Conservation (phyloP, 2,329 filamentous ascomycete species). For the Pestalotiopsis sp. region DNA sequence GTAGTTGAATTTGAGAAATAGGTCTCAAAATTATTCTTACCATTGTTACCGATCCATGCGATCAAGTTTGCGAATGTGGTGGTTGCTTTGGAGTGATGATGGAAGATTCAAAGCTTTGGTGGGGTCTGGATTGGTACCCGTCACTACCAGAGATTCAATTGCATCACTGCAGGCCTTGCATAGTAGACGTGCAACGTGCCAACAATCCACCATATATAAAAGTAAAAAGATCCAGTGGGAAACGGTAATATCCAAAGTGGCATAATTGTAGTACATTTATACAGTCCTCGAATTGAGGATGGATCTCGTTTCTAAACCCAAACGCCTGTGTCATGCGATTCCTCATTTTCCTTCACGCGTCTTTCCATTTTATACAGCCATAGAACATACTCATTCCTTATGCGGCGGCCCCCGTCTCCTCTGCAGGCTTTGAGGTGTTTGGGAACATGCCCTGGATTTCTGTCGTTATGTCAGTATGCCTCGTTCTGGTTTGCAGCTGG, state of each 20-base stretch:
- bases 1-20: background rate
- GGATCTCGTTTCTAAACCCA: constrained; percentile 19
- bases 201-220: background rate
- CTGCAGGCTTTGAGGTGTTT: constrained; percentile 28
- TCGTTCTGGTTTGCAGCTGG: constrained; percentile 21
- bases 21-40: constrained; percentile 27
- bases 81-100: constrained; percentile 22
- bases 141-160: constrained; percentile 1
- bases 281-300: constrained; percentile 2
- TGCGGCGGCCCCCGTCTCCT: constrained; percentile 6
- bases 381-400: background rate
- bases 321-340: constrained; percentile 20
- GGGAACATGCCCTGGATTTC: constrained; percentile 50
- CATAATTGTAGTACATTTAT: constrained; percentile 12
- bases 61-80: constrained; percentile 19
- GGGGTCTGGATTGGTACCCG: constrained; percentile 19
- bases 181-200: background rate
- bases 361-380: background rate
- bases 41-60: constrained; percentile 43
- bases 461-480: constrained; percentile 21
- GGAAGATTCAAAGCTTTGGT: constrained; percentile 27
- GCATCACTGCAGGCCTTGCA: constrained; percentile 7
- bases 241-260: background rate
- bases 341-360: background rate
- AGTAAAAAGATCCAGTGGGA: background rate